Base-by-base conservation (phyloP, 2,329 filamentous ascomycete genomes). In the Ophiosphaerella herpotricha region DNA sequence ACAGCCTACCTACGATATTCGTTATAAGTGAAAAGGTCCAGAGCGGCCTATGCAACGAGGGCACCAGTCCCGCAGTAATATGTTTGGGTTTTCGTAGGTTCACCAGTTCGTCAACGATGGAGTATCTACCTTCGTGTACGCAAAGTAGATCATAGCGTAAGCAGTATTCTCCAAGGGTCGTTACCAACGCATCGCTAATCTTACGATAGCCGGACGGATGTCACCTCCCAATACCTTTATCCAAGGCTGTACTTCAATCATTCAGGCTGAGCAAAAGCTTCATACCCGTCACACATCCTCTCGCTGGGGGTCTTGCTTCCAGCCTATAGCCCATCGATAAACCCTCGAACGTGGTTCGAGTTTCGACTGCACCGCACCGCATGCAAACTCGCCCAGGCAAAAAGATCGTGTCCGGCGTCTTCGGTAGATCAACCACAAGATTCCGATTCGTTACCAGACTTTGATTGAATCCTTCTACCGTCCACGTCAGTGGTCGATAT, bases 401-500 rank as follows among this genome's bases (percentile, higher is more conserved):
- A 36, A n/a, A 36, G n/a, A 12, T 11, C 21, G 18, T 24, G 7
- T 11, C n/a, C 14, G 3, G 35, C 5, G 31, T 21, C 5, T 13
- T 7, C 16, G 13, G 16, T 29, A 37, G 5, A 18, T 45, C 43
- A 39, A 16, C 43, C 40, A 42, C 29, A 21, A 42, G 5, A 21
- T 7, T 23, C 43, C 35, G 34, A 45, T 45, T 45, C 26, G 43
- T 35, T 55, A 55, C 55, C 47, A 39, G 31, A 36, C n/a, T 36
- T 18, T 31, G 35, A 36, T 38, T 35, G 37, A 43, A 42, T 39
- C 43, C 50, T 55, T 41, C 21, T 16, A 33, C 35, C 46, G 26
- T 23, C 39, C 37, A 48, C 38, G 33, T 57, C 46, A 51, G 18
- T 48, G 39, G 21, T 48, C 43, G 43, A 41, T 52, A 57, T 60